Evolutionary conservation across 768 basidiomycete species (phyloP).

Genomic region (Lactarius psammicola): DNA sequence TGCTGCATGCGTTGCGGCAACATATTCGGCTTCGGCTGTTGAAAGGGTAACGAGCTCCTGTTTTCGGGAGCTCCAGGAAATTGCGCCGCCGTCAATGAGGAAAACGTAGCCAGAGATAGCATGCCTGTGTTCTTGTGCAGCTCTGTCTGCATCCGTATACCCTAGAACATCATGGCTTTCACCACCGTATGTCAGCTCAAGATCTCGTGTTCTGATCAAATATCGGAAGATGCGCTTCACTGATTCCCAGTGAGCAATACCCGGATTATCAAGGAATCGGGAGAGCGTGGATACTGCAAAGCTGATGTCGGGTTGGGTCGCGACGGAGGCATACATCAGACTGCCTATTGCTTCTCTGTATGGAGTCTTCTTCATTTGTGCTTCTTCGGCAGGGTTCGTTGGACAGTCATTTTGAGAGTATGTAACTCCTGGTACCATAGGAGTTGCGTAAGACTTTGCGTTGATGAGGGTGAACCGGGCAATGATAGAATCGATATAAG

Average conservation of each 20-base stretch:
- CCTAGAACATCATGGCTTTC: background rate
- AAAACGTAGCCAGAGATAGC: background rate
- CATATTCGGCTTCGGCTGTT: conserved; percentile 10
- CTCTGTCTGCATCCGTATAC: no score
- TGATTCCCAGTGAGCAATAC: no score
- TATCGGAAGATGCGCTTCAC: no score
- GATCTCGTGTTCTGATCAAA: background rate
- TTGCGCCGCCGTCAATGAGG: background rate
- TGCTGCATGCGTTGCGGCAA: no score
- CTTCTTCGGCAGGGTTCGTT: conserved; percentile 16
- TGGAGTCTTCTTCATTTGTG: conserved; percentile 32
- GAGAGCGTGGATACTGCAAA: no score
- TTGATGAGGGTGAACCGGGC: no score
- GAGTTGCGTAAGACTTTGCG: no score
- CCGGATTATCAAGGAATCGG: no score
- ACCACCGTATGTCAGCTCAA: background rate
- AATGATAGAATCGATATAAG: conserved; percentile 31
- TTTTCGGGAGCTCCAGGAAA: conserved; percentile 1
- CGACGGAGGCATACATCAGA: no score
- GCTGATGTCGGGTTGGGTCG: no score
- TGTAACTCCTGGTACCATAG: no score
- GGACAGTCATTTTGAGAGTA: no score
- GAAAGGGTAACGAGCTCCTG: conserved; percentile 7
- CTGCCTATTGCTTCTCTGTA: conserved; percentile 36
- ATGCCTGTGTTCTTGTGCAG: background rate